Base-by-base conservation (phyloP, 148 eudicot species). In the Limonium bicolor region DNA sequence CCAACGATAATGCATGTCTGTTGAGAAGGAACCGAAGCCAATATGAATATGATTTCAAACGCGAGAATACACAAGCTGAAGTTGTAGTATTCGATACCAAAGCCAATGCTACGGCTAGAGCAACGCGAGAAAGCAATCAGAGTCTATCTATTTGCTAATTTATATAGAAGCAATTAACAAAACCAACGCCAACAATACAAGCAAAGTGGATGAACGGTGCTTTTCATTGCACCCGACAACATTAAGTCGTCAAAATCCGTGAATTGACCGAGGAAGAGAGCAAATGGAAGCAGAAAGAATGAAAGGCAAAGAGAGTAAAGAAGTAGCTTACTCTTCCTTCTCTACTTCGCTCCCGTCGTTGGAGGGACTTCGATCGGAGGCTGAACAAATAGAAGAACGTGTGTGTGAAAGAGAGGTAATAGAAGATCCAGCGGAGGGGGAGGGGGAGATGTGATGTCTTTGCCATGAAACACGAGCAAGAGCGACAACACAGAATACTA, bases 361-460 rank as follows among this genome's bases (percentile, higher is more conserved):
- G 15, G 28, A 22, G 25, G 27, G 46, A 22, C 46, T 41, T 21
- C 16, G 46, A 41, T 41, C 27, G 46, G 46, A 41, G 46, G 22
- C 46, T 41, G 46, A 23, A 11, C n/a, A 22, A 21, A n/a, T 28
- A 41, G 18, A 41, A 41, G 27, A 29, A n/a, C n/a, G n/a, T n/a
- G n/a, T n/a, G n/a, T n/a, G n/a, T n/a, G n/a, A n/a, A n/a, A n/a
- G n/a, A 29, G 12, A 29, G 12, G 12, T 29, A 29, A 29, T 7
- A 29, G 7, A 29, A 29, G 25, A 41, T 22, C 46, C 17, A 10
- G 15, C 22, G 22, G 27, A 41, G 28, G 25, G 46, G n/a, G n/a
- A n/a, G n/a, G n/a, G n/a, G n/a, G n/a, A n/a, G n/a, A n/a, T n/a
- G n/a, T n/a, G n/a, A n/a, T n/a, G n/a, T n/a, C n/a, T n/a, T n/a